These are phyloP conservation scores for Myxozyma nipponensis DNA, from an alignment of 805 yeast species.

Conservation along the genomic window DNA sequence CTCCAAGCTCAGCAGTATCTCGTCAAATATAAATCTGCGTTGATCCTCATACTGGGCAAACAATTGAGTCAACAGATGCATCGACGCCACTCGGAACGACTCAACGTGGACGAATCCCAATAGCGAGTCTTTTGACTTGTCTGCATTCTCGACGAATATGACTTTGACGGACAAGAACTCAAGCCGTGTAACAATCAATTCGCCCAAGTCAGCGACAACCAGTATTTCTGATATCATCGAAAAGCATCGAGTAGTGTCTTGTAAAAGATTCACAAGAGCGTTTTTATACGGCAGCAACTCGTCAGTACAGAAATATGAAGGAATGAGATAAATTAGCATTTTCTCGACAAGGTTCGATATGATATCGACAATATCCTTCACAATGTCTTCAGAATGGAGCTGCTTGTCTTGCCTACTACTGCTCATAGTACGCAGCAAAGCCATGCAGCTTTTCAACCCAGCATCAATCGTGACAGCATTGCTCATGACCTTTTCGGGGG, in stretches of 20 bases:
- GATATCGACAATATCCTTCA: conserved; percentile 18
- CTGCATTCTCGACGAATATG: conserved; percentile 41
- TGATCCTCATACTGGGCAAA: conserved; percentile 44
- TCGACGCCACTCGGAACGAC: conserved; percentile 32
- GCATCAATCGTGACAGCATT: conserved; percentile 8
- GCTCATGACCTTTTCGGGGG: not conserved
- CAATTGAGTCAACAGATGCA: conserved; percentile 31
- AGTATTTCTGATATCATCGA: conserved; percentile 7
- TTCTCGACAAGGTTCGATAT: conserved; percentile 10
- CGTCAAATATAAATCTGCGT: conserved; percentile 56
- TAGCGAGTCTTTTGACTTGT: conserved; percentile 31
- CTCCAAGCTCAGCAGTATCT: conserved; percentile 51
- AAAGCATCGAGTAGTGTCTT: conserved; percentile 15
- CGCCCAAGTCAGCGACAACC: conserved; percentile 39
- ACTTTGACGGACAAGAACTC: conserved; percentile 50
- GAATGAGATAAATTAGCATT: conserved; percentile 12
- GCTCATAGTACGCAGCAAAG: conserved; percentile 17
- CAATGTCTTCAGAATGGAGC: conserved; percentile 21
- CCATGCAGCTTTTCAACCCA: conserved; percentile 17
- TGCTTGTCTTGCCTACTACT: conserved; percentile 21
- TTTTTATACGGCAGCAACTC: conserved; percentile 4
- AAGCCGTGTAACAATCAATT: conserved; percentile 52
- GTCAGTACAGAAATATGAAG: conserved; percentile 11
- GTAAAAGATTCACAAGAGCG: conserved; percentile 12
- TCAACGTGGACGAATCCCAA: conserved; percentile 32